Evolutionary conservation across 371 early-diverging fungal species (phyloP), one percentile per base, ranked within the genome.

Genomic region (Rhizopus stolonifer): DNA sequence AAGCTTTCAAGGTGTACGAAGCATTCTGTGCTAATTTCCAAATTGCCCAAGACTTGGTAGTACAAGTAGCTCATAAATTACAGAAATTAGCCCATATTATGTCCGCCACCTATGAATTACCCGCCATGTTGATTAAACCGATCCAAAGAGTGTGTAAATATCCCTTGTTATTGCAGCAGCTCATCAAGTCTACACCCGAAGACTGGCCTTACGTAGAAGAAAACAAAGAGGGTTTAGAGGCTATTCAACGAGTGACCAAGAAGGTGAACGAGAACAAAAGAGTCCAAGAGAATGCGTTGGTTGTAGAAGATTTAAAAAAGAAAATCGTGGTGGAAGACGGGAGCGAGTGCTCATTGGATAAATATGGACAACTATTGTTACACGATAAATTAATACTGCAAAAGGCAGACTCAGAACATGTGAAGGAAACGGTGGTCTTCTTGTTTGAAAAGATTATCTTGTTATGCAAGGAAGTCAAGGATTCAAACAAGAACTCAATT

Each of bases 131-230:
- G 31, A 96, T 99, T 70, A 93, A 94, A 66, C 99, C 99, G 0
- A 88, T 98, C 2, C 98, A 99, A 68, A 83, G 99, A 39, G 85
- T 98, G 36, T 94, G 96, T 80, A 94, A 92, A 71, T 99, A 98
- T 67, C 94, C 94, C 17, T 70, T 95, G 17, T 81, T 95, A 31
- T 69, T 98, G 55, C 81, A 88, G 51, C 91, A 95, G 59, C 75
- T 96, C 44, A 70, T 92, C 61, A 92, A 93, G 69, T 64, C 79
- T 45, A 86, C 89, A n/a, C 80, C 88, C 6, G 72, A 79, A 14
- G 73, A 80, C 24, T 87, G 89, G 61, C 82, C 82, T 1, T 81
- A 83, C 56, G 79, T 81, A 52, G 69, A 79, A n/a, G 96, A 95
- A 61, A 81, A 94, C 52, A 74, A 86, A 33, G 72, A 77, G 4